Base-by-base conservation (phyloP, 768 basidiomycete genomes). In the Pholiota microspora region DNA sequence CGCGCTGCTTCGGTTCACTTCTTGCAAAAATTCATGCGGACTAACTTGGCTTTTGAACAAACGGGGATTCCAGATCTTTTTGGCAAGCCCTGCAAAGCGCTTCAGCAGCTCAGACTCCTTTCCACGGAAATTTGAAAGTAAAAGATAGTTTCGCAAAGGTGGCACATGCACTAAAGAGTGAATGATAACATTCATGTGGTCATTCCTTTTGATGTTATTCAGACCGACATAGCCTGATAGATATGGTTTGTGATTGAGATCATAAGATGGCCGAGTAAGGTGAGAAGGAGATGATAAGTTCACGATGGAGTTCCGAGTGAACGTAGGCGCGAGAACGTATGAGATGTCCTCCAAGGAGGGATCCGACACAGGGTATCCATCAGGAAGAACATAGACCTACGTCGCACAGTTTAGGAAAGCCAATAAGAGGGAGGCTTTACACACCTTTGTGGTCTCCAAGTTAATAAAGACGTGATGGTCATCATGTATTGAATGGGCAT, bases 381-480 rank as follows among this genome's bases (percentile, higher is more conserved):
- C 97, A 49, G 97, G 97, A 12, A 99, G 81, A 29, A 99, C 90
- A 69, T 94, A 98, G 58, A 98, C 95, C 94, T 98, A 56, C 45
- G 59, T 63, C 53, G 55, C 59, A 53, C 59, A 48, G 55, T 31
- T 44, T 47, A 54, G 50, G 29, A 56, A 45, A 32, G 32, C 56
- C 18, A 21, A 42, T 53, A 55, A 56, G 58, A 56, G 34, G 36
- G 44, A 54, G 44, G 40, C 50, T 55, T 47, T 52, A 61, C 74
- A 58, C 60, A 92, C 96, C 85, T 95, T 96, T 54, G 90, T 86
- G 3, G 94, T 92, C 64, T 91, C 88, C 28, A 98, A 80, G 71
- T 98, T 94, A 64, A 99, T 91, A 78, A 94, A 99, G 53, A 98
- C 97, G 65, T 98, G 94, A 67, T 99, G 95, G 71, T 97, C 95